Evolutionary conservation across 495 filamentous ascomycete species (phyloP).

Genomic region (Hypoxylon cercidicola): DNA sequence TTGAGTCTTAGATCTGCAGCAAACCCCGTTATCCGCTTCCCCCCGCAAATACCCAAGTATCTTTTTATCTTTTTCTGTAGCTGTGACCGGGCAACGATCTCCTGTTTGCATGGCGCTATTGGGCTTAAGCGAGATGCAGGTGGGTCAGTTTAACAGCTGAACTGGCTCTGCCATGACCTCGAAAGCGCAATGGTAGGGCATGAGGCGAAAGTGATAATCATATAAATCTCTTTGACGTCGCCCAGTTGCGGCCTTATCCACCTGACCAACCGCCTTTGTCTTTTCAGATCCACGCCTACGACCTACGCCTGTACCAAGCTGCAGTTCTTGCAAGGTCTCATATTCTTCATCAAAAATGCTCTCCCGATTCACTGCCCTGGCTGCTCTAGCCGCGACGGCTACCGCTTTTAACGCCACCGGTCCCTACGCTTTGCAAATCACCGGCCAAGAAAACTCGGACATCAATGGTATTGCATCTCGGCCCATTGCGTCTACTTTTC

Average conservation of each 20-base stretch:
- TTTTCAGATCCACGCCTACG: neutral
- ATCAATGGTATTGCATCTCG: slow-evolving; percentile 31
- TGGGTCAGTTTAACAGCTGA: slow-evolving; percentile 1
- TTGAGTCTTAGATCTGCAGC: slow-evolving; percentile 12
- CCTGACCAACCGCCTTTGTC: neutral
- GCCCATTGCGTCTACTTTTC: neutral
- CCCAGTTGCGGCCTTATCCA: neutral
- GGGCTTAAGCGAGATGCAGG: neutral
- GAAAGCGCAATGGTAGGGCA: slow-evolving; percentile 21
- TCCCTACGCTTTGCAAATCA: slow-evolving; percentile 38
- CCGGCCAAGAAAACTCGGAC: slow-evolving; percentile 24
- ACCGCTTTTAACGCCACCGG: slow-evolving; percentile 33
- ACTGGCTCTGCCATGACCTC: neutral
- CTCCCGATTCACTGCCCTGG: slow-evolving; percentile 14
- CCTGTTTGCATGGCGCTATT: neutral
- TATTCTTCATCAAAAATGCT: slow-evolving; percentile 15
- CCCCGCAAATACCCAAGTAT: slow-evolving; percentile 2
- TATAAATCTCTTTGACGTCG: slow-evolving; percentile 24
- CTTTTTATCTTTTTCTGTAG: neutral
- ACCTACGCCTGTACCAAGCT: neutral
- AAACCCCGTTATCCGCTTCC: slow-evolving; percentile 8
- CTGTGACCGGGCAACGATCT: slow-evolving; percentile 14
- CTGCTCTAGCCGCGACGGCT: slow-evolving; percentile 18
- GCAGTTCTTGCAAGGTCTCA: neutral
- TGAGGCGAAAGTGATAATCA: slow-evolving; percentile 12